Evolutionary conservation across 495 filamentous ascomycete species (phyloP).

Genomic region (Penicillium fimorum): DNA sequence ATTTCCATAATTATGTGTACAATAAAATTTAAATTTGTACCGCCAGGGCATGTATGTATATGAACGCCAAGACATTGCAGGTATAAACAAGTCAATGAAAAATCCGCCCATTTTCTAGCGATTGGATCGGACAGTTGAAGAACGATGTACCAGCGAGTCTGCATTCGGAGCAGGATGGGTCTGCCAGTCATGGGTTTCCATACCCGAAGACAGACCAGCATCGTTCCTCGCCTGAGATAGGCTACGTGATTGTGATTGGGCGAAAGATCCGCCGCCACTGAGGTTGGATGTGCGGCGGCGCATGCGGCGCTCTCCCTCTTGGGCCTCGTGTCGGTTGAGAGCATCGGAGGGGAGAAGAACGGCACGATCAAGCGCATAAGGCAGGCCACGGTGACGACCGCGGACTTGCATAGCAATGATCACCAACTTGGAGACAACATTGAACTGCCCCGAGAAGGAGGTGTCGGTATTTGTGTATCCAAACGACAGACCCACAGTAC

Average conservation of each 20-base stretch:
- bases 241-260: constrained; percentile 25
- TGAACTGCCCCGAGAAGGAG: constrained; percentile 78
- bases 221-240: constrained; percentile 29
- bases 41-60: constrained; percentile 1
- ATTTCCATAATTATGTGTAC: not conserved
- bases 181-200: constrained; percentile 30
- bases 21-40: not conserved
- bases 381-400: constrained; percentile 87
- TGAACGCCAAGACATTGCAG: constrained; percentile 1
- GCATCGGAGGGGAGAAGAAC: constrained; percentile 79
- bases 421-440: constrained; percentile 79
- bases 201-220: constrained; percentile 25
- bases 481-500: constrained; percentile 87
- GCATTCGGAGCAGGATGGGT: constrained; percentile 14
- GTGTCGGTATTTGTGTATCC: constrained; percentile 74
- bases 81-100: not conserved
- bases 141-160: constrained; percentile 29
- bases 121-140: constrained; percentile 32
- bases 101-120: constrained; percentile 10
- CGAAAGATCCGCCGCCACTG: constrained; percentile 39
- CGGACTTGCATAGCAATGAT: constrained; percentile 93
- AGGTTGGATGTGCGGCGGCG: constrained; percentile 54
- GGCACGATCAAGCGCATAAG: constrained; percentile 88
- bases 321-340: constrained; percentile 67
- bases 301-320: constrained; percentile 54